Percentiles rank a stretch among this genome's conserved stretches.
Conservation (phyloP, 257 asterid genomes). For the Verbena officinalis region DNA sequence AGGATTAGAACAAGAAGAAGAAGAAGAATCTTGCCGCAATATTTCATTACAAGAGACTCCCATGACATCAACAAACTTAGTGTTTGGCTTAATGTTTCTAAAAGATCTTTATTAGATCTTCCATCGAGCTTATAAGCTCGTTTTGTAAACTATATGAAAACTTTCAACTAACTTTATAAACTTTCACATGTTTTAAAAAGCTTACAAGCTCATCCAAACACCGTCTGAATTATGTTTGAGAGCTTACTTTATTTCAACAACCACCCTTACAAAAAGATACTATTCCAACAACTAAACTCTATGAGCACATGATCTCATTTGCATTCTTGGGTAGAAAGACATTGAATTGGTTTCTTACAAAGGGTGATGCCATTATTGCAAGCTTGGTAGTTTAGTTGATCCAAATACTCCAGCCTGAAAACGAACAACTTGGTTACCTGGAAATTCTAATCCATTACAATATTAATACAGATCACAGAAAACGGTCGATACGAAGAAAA, state of each 20-base stretch:
- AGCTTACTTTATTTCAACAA: neutral
- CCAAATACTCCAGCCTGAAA: slow-evolving; percentile 11
- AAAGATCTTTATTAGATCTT: too few species aligned
- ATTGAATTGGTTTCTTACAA: slow-evolving; percentile 35
- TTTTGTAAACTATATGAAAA: too few species aligned
- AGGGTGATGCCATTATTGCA: slow-evolving; percentile 45
- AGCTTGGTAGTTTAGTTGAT: slow-evolving; percentile 14
- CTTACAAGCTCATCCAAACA: too few species aligned
- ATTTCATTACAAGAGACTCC: neutral
- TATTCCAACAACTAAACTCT: neutral
- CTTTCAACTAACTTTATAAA: too few species aligned
- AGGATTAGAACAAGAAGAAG: neutral
- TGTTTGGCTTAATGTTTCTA: too few species aligned
- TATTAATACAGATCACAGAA: slow-evolving; percentile 1
- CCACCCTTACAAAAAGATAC: slow-evolving; percentile 3
- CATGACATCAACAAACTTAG: neutral
- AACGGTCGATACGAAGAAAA: too few species aligned
- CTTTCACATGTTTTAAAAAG: too few species aligned
- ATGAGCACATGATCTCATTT: neutral
- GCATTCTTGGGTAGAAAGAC: neutral
- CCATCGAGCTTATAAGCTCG: too few species aligned
- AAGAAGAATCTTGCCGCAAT: neutral
- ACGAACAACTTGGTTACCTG: slow-evolving; percentile 32
- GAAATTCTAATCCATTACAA: neutral
- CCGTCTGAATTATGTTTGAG: neutral